These are phyloP conservation scores for Yamagishiella unicocca DNA, from an alignment of 139 green algal genomes.

Conservation along the genomic window DNA sequence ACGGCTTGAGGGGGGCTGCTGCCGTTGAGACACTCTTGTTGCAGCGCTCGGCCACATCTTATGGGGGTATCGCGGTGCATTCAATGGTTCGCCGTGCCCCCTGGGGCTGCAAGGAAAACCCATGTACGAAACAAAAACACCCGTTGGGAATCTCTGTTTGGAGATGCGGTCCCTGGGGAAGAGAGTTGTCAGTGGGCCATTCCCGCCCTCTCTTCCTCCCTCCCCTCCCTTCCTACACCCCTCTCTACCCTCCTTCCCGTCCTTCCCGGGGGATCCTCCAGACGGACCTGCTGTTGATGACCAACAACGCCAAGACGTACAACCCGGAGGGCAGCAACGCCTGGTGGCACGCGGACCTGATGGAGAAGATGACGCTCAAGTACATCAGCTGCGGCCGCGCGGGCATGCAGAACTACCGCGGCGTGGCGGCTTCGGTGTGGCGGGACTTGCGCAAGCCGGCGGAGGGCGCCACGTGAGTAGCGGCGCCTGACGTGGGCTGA, in stretches of 20 bases:
- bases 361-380: conserved; percentile 45
- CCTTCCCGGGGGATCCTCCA: neutral
- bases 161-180: too few relatives aligned
- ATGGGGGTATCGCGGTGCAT: too few relatives aligned
- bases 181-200: neutral
- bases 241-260: neutral
- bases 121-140: too few relatives aligned
- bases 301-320: conserved; percentile 42
- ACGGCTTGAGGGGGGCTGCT: too few relatives aligned
- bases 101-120: too few relatives aligned
- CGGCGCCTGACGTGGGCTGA: too few relatives aligned
- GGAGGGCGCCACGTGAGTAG: conserved; percentile 21
- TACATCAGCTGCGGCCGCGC: conserved; percentile 34
- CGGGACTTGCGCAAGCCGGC: conserved; percentile 37
- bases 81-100: too few relatives aligned
- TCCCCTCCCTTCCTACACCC: neutral
- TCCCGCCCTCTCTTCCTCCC: neutral
- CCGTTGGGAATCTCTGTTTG: too few relatives aligned
- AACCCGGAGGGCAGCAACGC: conserved; percentile 25
- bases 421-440: conserved; percentile 34
- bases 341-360: conserved; percentile 35
- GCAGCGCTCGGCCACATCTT: too few relatives aligned
- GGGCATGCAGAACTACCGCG: conserved; percentile 35
- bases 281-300: conserved; percentile 40
- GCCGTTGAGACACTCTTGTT: too few relatives aligned